Base-by-base conservation (phyloP, 495 filamentous ascomycete genomes). In the Penicillium canescens region DNA sequence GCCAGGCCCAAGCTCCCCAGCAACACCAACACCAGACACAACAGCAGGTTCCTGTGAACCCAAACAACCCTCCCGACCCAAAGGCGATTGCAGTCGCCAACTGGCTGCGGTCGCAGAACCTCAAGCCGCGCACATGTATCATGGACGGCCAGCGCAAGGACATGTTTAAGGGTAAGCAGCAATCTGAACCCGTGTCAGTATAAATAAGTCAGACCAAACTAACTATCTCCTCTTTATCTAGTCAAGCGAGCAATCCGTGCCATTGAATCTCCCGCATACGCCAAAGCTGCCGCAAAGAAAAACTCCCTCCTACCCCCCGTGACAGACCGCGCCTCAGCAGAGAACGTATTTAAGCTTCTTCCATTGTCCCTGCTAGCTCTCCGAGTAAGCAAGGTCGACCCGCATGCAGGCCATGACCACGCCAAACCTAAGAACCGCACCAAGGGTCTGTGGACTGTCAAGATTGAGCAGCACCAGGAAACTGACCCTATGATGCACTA, bases 161-260 rank as follows among this genome's bases (percentile, higher is more conserved):
- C 57, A 92, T 99, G 86, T 98, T 99, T 74, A 90, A 88, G 81
- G 89, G 93, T 96, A 61, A 31, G 57, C 41, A 37, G 11, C 20
- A 14, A 43, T 24, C 24, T 7, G 2, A 5, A 1, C 18, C 8
- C 7, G 8, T 9, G 28, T 16, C 20, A 41, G 11, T 33, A 44
- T n/a, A n/a, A 3, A 21, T 18, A 5, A 39, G 31, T n/a, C 18
- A 10, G 41, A 40, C 10, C 20, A 2, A 42, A 34, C 49, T 55
- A 54, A 65, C 47, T 26, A 10, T 43, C 4, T 11, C 24, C 40
- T 1, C 1, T 50, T 14, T n/a, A 18, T 34, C 49, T 56, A 96
- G 95, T 99, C 69, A 99, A 99, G 79, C 90, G 95, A 63, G 95
- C 95, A 31, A 86, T 99, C 51, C 88, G 95, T 58, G 93, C 92